A percentile compares a stretch with the other conserved stretches of the same genome.
These are phyloP conservation scores for Poteriospumella lacustris DNA, from an alignment of 108 stramenopile species.

Conservation along the genomic window DNA sequence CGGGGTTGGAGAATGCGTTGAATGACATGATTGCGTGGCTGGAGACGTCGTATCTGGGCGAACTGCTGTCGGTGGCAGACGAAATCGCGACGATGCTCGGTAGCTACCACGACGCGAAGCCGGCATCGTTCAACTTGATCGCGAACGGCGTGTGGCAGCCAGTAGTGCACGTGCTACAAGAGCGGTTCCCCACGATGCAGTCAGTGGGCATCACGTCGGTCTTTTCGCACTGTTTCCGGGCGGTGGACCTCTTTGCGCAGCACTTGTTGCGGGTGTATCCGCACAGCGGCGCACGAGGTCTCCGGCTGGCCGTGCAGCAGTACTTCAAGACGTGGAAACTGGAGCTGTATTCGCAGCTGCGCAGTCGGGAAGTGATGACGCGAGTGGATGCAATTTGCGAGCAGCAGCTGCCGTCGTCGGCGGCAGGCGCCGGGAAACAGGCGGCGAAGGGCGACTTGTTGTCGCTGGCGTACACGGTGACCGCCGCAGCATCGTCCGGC, in stretches of 20 bases:
- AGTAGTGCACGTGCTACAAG: not conserved
- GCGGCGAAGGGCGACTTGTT: not conserved
- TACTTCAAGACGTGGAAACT: not conserved
- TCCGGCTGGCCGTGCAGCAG: not conserved
- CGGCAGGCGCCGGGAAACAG: not conserved
- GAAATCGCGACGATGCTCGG: no score
- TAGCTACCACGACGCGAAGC: not conserved
- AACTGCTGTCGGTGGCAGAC: slow-evolving; percentile 5
- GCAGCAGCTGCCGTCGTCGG: not conserved
- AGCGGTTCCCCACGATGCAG: not conserved
- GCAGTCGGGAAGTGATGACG: not conserved
- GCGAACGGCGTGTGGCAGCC: slow-evolving; percentile 1
- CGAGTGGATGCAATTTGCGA: not conserved
- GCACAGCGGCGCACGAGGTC: no score
- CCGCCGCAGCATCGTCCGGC: no score
- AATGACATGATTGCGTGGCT: not conserved
- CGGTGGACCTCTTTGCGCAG: not conserved
- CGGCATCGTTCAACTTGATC: no score
- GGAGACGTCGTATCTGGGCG: not conserved
- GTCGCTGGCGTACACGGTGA: not conserved
- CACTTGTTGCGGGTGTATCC: not conserved
- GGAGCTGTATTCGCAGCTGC: not conserved
- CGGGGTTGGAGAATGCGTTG: not conserved
- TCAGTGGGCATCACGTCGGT: not conserved
- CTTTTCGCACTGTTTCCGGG: not conserved